A percentile compares a stretch with the other conserved stretches of the same genome.
Evolutionary conservation across 2,329 filamentous ascomycete genomes (phyloP).

Genomic region (Aspergillus sp.): DNA sequence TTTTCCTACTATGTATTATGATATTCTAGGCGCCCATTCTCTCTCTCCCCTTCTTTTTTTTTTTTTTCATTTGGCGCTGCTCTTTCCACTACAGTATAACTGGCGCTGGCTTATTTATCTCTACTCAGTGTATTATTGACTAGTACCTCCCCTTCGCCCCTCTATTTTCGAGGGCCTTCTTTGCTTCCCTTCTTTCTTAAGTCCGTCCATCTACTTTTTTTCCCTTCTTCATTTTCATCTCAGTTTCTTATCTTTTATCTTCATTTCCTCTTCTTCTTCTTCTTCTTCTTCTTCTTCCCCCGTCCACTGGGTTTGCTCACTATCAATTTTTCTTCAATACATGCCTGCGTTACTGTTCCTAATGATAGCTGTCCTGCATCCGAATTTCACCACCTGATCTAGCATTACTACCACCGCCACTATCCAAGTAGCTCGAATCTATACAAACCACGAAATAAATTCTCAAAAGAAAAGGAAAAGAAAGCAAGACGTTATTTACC

Average conservation of each 20-base stretch:
- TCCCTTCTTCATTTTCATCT: conserved; percentile 7
- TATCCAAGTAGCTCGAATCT: neutral
- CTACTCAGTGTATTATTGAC: neutral
- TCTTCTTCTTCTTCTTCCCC: neutral
- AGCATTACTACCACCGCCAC: neutral
- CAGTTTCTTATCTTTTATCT: conserved; percentile 6
- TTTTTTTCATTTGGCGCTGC: conserved; percentile 3
- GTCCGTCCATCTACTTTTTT: conserved; percentile 1
- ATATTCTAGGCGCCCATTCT: too few species aligned
- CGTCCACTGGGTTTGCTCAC: neutral
- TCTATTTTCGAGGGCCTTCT: neutral
- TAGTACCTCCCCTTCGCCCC: conserved; percentile 9
- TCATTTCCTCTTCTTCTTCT: neutral
- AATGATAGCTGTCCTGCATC: neutral
- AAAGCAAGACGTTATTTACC: too few species aligned
- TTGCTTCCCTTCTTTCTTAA: conserved; percentile 4
- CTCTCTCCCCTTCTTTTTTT: neutral
- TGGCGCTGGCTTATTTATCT: too few species aligned
- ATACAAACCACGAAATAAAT: neutral
- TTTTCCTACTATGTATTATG: too few species aligned
- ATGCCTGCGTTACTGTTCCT: neutral
- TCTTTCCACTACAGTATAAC: too few species aligned
- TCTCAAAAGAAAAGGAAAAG: neutral
- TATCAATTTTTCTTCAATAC: neutral
- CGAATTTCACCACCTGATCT: neutral